phyloP scores from a whole-genome alignment of 768 basidiomycete species.

The Coprinopsis marcescibilis region DNA sequence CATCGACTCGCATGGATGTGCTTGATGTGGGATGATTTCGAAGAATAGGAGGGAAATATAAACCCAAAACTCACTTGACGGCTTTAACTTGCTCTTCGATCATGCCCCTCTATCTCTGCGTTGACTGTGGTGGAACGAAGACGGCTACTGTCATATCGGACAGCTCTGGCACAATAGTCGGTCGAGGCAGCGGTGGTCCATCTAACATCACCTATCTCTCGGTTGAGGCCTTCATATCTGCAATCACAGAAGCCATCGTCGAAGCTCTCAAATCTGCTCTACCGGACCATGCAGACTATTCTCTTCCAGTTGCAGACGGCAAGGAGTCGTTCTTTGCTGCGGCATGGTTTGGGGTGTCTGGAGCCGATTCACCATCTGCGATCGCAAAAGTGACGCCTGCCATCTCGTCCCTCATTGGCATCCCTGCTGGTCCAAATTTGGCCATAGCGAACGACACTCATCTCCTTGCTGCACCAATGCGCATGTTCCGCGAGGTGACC shows the following conservation, averaged over 20 bases:
- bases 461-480: conserved; percentile 76
- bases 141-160: conserved; percentile 71
- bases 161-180: conserved; percentile 51
- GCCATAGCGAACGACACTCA: conserved; percentile 77
- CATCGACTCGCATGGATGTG: background rate
- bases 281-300: conserved; percentile 25
- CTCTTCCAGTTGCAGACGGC: conserved; percentile 14
- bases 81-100: background rate
- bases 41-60: background rate
- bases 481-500: conserved; percentile 49
- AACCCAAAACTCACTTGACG: background rate
- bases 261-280: conserved; percentile 47
- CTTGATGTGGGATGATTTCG: background rate
- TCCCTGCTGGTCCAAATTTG: conserved; percentile 51
- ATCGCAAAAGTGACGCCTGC: conserved; percentile 48
- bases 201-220: conserved; percentile 85
- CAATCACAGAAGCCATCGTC: conserved; percentile 46
- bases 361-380: conserved; percentile 69
- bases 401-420: conserved; percentile 50
- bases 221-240: conserved; percentile 48
- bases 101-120: conserved; percentile 70
- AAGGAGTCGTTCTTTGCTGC: conserved; percentile 42
- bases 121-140: conserved; percentile 89
- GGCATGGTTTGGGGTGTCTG: conserved; percentile 82
- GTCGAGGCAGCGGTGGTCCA: conserved; percentile 66